Evolutionary conservation across 2,329 filamentous ascomycete species (phyloP), one percentile per base, ranked within the genome.

Genomic region (Torrubiella hemipterigena): DNA sequence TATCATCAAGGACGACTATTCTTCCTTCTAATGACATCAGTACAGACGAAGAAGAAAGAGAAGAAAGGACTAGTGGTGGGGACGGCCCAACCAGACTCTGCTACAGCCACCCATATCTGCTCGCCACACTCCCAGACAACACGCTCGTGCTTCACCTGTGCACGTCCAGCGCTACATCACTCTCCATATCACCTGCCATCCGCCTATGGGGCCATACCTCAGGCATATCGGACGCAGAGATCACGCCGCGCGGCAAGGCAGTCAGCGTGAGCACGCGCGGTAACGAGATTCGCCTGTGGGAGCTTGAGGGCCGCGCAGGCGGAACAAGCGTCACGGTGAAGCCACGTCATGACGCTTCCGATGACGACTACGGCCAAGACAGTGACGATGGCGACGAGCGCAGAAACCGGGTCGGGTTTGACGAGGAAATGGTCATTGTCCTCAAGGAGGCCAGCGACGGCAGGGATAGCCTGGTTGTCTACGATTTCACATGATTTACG

Each of bases 191-290:
- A 22, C 59, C 74, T 0, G 83, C 81, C 1, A 78, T 77, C 40
- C 70, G 84, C 17, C 69, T 95, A 6, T 94, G 84, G 82, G 87
- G 87, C 7, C 87, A 94, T 49, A 94, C 87, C 0, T 93, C 86
- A 2, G 83, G 82, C 4, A 84, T 95, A 20, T 84, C 82, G 29
- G 79, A 83, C 19, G 85, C 83, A 7, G 79, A 93, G 46, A 83
- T 94, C 33, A 87, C 82, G 13, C 73, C 81, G 27, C 73, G 81
- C 22, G 86, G 86, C 13, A 93, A 87, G 53, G 87, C 86, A 0
- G 82, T 95, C 4, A 93, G 84, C n/a, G 79, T 94, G 30, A 91
- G 82, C 54, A 68, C 69, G 14, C 66, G 74, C n/a, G 86, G 85
- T 17, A 77, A 80, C 35, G 80, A 85, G 50, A 73, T 85, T 38